Percentiles rank a stretch among this genome's conserved stretches.
Conservation (phyloP, 345 rosid genomes). For the Abelmoschus esculentus region DNA sequence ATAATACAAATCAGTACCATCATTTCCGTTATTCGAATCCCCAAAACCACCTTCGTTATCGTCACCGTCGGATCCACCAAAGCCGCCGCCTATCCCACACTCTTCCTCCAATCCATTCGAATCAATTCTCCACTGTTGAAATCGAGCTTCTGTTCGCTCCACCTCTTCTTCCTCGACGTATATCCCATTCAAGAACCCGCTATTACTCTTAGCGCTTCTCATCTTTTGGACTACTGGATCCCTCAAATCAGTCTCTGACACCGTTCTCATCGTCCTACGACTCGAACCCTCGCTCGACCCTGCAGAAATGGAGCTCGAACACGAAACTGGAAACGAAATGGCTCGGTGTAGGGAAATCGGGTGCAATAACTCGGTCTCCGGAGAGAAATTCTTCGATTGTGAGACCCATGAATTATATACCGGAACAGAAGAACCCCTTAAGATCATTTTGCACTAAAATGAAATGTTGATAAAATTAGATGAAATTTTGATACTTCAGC, state of each 20-base stretch:
- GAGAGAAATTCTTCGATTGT: conserved; percentile 39
- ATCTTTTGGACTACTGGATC: too few species aligned
- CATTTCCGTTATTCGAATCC: conserved; percentile 27
- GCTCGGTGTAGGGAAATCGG: conserved; percentile 23
- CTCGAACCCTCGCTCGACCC: conserved; percentile 22
- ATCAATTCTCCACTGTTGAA: conserved; percentile 19
- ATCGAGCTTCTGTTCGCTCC: conserved; percentile 20
- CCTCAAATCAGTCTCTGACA: too few species aligned
- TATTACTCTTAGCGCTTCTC: neutral
- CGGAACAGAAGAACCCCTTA: conserved; percentile 77
- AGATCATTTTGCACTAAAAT: conserved; percentile 38
- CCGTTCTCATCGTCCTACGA: conserved; percentile 32
- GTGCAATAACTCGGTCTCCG: conserved; percentile 30
- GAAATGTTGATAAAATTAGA: neutral
- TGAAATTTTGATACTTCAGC: too few species aligned
- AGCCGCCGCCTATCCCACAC: conserved; percentile 21
- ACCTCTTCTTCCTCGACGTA: conserved; percentile 42
- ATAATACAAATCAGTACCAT: conserved; percentile 53
- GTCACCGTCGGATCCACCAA: conserved; percentile 31
- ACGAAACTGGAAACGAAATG: conserved; percentile 5
- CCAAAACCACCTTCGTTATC: conserved; percentile 21
- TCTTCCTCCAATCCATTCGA: conserved; percentile 18
- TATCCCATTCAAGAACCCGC: conserved; percentile 18
- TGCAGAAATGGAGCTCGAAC: conserved; percentile 28
- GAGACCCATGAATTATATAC: conserved; percentile 50